Evolutionary conservation across 192 early-diverging fungal genomes (phyloP).

Genomic region (Entomortierella chlamydospora): DNA sequence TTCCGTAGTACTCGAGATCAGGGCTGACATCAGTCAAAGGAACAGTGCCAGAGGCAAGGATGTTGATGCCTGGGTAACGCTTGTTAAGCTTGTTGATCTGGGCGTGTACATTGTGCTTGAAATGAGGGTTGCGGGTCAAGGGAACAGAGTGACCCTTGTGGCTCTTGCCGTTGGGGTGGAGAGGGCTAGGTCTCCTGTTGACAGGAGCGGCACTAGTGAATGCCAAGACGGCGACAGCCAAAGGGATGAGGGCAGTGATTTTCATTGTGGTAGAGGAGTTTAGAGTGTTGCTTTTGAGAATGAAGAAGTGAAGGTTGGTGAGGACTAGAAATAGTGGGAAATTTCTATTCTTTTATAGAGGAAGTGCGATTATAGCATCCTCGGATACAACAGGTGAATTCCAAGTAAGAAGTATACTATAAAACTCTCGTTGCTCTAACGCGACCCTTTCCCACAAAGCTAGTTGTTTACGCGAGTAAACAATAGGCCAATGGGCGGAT

Average conservation of each 20-base stretch:
- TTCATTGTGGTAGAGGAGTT: slow-evolving; percentile 10
- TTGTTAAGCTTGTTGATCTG: slow-evolving; percentile 30
- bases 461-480: no score
- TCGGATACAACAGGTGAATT: no score
- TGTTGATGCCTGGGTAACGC: slow-evolving; percentile 16
- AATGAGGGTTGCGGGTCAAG: slow-evolving; percentile 23
- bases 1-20: slow-evolving; percentile 71
- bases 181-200: slow-evolving; percentile 2
- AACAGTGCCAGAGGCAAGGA: slow-evolving; percentile 3
- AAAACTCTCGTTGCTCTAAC: no score
- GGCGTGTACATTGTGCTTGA: slow-evolving; percentile 24
- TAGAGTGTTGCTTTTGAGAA: neutral
- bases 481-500: no score
- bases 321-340: no score
- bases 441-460: no score
- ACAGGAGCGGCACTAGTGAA: slow-evolving; percentile 18
- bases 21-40: slow-evolving; percentile 48
- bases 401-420: no score
- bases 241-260: slow-evolving; percentile 25
- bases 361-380: no score
- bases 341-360: no score
- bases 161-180: neutral
- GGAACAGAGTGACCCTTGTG: slow-evolving; percentile 21
- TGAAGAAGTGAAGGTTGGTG: no score
- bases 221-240: slow-evolving; percentile 29